Base-by-base conservation (phyloP, 805 yeast species). In the Candida sithepensis region DNA sequence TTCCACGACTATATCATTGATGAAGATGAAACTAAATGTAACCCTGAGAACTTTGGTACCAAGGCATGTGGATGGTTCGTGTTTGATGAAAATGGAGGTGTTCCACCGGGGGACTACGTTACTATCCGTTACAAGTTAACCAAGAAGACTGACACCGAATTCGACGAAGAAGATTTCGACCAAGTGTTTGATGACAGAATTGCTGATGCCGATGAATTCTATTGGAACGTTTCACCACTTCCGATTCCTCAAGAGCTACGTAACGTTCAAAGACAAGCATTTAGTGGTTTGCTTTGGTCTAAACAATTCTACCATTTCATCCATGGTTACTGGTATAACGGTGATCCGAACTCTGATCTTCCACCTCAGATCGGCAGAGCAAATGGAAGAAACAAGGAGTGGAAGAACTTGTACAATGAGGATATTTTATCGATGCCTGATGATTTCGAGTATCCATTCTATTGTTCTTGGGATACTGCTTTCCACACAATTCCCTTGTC, bases 391-490 rank as follows among this genome's bases (percentile, higher is more conserved):
- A 90, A 90, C 68, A 76, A 79, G 59, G 90, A 87, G 47, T 90
- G 97, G 97, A 80, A 79, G 58, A 95, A 90, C 65, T 71, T 90
- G 65, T 88, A 88, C 68, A 85, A 87, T 59, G 92, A 88, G 62
- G 96, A 90, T 65, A 78, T 90, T 42, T 73, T 90, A 57, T 87
- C 96, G 1, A 77, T 90, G 73, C 97, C 97, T 2, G 97, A 90
- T 64, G 91, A 89, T 64, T 90, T 96, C 88, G 97, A 90, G 67
- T 90, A 90, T 66, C 96, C 96, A 12, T 90, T 90, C 65, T 90
- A 90, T 65, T 96, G 97, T 14, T 92, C 96, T 3, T 90, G 97
- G 97, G 97, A 90, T 67, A 84, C 96, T 4, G 96, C 96, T 0
- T 90, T 90, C 81, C 97, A 90, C 68, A 87, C 96, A 58, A 79